Base-by-base conservation (phyloP, 2,329 filamentous ascomycete species). In the Scortechinia acanthostroma region DNA sequence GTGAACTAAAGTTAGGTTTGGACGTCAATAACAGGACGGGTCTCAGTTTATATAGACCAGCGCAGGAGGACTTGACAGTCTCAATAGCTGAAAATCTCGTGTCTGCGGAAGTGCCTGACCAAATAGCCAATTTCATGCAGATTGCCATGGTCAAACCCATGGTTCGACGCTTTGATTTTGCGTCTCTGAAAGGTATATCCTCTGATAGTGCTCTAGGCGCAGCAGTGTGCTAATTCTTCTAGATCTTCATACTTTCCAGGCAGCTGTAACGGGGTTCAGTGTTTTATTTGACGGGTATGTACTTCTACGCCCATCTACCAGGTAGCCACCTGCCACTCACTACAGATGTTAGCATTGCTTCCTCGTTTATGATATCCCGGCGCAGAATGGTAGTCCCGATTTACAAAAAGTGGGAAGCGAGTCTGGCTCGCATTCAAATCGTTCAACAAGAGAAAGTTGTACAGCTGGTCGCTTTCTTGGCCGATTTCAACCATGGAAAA, bases 391-490 rank as follows among this genome's bases (percentile, higher is more conserved):
- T 81, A 5, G 75, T 80, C 2, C 74, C 75, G 2, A 77, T 81
- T 48, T 74, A 78, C 58, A 80, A 81, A 54, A 77, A 76, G 54
- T 78, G 75, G 73, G 76, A 79, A 49, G 74, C 77, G 14, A 68
- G 55, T 33, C 62, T 63, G 14, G 71, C 74, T 4, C 73, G 77
- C 21, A 56, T 82, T 3, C 77, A 82, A 51, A 63, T 82, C 37
- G 65, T 81, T 37, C 62, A 62, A 42, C 71, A 75, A 47, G 73
- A 73, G 47, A 73, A 69, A 47, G 66, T 74, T 6, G 52, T 73
- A n/a, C 74, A 80, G 49, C 63, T 82, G 4, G 58, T 79, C 19
- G 76, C 71, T 16, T 82, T 80, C 58, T 77, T 81, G 56, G 69
- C 73, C 46, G 75, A 77, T 43, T 80, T 81, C 55, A 71, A 67